Conservation (phyloP, 495 filamentous ascomycete species). For the Tuber microsphaerosporum region DNA sequence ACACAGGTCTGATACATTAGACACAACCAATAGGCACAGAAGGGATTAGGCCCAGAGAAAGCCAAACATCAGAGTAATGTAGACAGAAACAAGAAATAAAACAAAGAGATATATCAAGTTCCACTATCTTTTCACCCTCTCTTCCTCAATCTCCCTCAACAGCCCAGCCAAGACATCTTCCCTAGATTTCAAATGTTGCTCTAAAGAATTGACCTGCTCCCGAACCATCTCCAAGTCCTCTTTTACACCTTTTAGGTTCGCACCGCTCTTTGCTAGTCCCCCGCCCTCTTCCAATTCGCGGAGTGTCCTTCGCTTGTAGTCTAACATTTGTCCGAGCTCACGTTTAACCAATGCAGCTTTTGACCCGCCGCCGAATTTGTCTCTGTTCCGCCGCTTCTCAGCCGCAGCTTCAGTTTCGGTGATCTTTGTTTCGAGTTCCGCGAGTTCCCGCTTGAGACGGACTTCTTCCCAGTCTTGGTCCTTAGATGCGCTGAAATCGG, state of each 20-base stretch:
- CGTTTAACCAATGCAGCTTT: constrained; percentile 82
- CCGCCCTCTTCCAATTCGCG: constrained; percentile 69
- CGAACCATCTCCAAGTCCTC: constrained; percentile 68
- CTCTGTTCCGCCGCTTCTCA: constrained; percentile 52
- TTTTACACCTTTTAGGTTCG: constrained; percentile 54
- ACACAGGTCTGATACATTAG: neutral
- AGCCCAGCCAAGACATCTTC: constrained; percentile 56
- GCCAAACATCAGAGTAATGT: neutral
- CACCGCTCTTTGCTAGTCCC: constrained; percentile 56
- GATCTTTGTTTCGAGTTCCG: constrained; percentile 78
- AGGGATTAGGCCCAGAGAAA: neutral
- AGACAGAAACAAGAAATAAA: neutral
- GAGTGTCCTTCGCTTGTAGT: constrained; percentile 64
- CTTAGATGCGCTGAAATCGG: constrained; percentile 65
- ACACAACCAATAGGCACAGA: neutral
- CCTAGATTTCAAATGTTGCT: constrained; percentile 57
- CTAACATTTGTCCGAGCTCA: constrained; percentile 82
- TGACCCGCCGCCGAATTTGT: constrained; percentile 45
- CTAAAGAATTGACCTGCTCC: constrained; percentile 64
- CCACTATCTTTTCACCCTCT: constrained; percentile 47
- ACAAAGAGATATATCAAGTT: neutral
- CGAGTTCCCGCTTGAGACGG: constrained; percentile 79
- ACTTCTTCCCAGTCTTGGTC: constrained; percentile 96
- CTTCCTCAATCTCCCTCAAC: constrained; percentile 57
- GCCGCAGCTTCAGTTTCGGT: constrained; percentile 64